A percentile compares a stretch with the other conserved stretches of the same genome.
Evolutionary conservation across 2,329 filamentous ascomycete genomes (phyloP).

Genomic region (Aspergillus udagawae): DNA sequence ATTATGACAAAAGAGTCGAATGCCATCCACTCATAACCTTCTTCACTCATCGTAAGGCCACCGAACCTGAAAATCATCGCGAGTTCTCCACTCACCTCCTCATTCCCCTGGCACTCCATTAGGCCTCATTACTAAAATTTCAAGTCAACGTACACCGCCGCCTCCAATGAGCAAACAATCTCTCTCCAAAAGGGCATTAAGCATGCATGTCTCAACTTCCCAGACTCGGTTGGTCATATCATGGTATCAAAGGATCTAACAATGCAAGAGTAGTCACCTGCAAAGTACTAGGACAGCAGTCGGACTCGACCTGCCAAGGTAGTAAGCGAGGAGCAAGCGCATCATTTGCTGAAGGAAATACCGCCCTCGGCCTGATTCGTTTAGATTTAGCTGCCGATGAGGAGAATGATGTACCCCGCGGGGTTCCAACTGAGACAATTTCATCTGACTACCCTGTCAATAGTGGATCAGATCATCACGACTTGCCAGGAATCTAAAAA

Average conservation of each 20-base stretch:
- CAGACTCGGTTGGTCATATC: neutral
- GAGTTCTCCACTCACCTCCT: neutral
- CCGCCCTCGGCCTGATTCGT: neutral
- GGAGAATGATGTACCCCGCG: conserved; percentile 12
- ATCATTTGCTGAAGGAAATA: neutral
- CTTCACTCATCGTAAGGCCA: neutral
- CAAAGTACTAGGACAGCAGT: neutral
- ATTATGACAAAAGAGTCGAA: neutral
- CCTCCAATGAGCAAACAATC: neutral
- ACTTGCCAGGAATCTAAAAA: neutral
- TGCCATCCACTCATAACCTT: neutral
- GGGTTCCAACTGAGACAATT: conserved; percentile 12
- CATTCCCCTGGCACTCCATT: neutral
- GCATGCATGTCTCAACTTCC: neutral
- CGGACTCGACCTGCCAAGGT: neutral
- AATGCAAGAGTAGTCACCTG: neutral
- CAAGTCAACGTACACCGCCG: neutral
- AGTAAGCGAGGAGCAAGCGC: neutral
- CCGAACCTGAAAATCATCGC: neutral
- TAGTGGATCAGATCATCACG: neutral
- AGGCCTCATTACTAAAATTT: neutral
- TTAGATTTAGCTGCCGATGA: neutral
- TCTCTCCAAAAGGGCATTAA: neutral
- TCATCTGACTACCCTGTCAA: conserved; percentile 12
- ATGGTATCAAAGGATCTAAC: neutral